Evolutionary conservation across 2,329 filamentous ascomycete genomes (phyloP).

Genomic region (Ascochyta viciae-villosae): DNA sequence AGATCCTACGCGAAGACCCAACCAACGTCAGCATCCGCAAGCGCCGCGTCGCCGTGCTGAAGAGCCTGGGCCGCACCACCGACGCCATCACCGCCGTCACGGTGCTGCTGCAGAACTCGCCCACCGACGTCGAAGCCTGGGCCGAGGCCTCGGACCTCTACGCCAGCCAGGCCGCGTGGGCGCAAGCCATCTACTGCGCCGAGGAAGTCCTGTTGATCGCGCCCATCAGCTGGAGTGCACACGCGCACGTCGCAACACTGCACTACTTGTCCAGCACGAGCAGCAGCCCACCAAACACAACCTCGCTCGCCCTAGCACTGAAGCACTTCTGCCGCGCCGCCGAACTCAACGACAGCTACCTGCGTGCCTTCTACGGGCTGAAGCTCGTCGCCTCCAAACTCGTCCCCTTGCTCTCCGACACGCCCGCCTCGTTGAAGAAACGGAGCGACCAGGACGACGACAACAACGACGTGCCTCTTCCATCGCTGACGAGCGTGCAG

Average conservation of each 20-base stretch:
- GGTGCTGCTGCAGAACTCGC: slow-evolving; percentile 79
- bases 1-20: slow-evolving; percentile 73
- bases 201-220: slow-evolving; percentile 88
- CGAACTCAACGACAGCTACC: slow-evolving; percentile 90
- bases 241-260: slow-evolving; percentile 85
- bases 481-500: slow-evolving; percentile 66
- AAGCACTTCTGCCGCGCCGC: slow-evolving; percentile 89
- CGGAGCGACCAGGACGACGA: slow-evolving; percentile 44
- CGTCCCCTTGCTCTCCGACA: slow-evolving; percentile 41
- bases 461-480: slow-evolving; percentile 57
- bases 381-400: slow-evolving; percentile 69
- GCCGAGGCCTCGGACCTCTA: slow-evolving; percentile 90
- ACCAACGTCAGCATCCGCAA: slow-evolving; percentile 88
- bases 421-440: slow-evolving; percentile 29
- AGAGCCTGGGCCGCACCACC: slow-evolving; percentile 70
- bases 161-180: slow-evolving; percentile 75
- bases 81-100: slow-evolving; percentile 80
- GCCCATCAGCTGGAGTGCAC: slow-evolving; percentile 96
- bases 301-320: slow-evolving; percentile 71
- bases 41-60: slow-evolving; percentile 79
- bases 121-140: slow-evolving; percentile 94
- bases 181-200: slow-evolving; percentile 84
- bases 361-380: slow-evolving; percentile 91
- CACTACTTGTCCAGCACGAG: slow-evolving; percentile 69
- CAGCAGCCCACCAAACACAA: slow-evolving; percentile 37